These are phyloP conservation scores for Mycena citricolor DNA, from an alignment of 1,284 basidiomycete genomes.

Conservation along the genomic window DNA sequence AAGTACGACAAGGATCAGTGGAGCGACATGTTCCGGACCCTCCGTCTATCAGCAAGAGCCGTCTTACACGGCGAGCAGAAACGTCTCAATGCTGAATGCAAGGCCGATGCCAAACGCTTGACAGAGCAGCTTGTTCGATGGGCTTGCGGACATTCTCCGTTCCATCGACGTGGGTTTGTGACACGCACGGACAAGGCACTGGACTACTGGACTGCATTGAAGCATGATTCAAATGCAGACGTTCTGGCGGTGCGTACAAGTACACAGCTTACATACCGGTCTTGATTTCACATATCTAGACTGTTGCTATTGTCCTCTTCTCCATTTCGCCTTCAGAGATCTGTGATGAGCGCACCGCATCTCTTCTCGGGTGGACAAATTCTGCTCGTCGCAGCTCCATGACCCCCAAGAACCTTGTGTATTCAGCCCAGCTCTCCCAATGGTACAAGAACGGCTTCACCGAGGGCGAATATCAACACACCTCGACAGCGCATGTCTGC, in stretches of 20 bases:
- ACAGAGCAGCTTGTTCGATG: constrained; percentile 22
- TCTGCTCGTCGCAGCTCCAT: constrained; percentile 28
- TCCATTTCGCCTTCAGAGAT: constrained; percentile 31
- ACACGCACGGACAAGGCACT: constrained; percentile 19
- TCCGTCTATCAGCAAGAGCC: constrained; percentile 15
- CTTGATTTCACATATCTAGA: constrained; percentile 14
- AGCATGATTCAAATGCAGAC: constrained; percentile 25
- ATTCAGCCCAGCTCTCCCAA: constrained; percentile 4
- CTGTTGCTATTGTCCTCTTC: constrained; percentile 27
- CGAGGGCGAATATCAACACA: constrained; percentile 9
- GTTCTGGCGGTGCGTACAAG: constrained; percentile 21
- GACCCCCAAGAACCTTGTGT: constrained; percentile 25
- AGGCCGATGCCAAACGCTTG: constrained; percentile 10
- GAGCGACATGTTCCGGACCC: constrained; percentile 17
- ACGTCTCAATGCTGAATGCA: neutral
- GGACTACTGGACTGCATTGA: constrained; percentile 24
- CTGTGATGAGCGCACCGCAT: constrained; percentile 31
- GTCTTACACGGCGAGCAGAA: constrained; percentile 19
- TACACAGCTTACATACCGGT: neutral
- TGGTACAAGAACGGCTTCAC: constrained; percentile 12
- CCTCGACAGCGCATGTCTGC: constrained; percentile 8
- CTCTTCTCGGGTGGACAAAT: constrained; percentile 30
- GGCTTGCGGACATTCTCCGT: constrained; percentile 25
- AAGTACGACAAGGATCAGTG: constrained; percentile 5
- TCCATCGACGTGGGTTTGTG: constrained; percentile 17